These are phyloP conservation scores for Phylloporus scabripes DNA, from an alignment of 768 basidiomycete species.

Conservation along the genomic window DNA sequence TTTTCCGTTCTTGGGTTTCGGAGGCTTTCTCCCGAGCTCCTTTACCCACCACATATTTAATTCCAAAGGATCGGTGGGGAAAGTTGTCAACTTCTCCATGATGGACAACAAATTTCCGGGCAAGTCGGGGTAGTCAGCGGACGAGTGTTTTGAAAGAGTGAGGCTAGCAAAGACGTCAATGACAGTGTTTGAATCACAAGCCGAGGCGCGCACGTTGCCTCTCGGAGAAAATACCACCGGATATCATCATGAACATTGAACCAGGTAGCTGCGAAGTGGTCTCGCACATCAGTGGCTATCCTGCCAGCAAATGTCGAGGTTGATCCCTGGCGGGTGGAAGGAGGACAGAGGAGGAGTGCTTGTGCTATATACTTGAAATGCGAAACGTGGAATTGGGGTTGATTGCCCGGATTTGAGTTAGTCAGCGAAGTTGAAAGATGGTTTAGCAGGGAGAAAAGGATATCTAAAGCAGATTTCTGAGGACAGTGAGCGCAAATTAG, in stretches of 20 bases:
- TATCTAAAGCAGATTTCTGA: constrained; percentile 67
- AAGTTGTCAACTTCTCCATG: constrained; percentile 62
- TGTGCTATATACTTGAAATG: constrained; percentile 62
- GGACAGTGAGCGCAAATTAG: constrained; percentile 2
- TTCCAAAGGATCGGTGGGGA: constrained; percentile 66
- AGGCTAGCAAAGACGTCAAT: constrained; percentile 9
- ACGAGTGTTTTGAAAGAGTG: constrained; percentile 23
- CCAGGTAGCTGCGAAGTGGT: constrained; percentile 65
- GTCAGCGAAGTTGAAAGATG: constrained; percentile 67
- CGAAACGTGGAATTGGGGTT: constrained; percentile 62
- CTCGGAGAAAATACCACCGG: constrained; percentile 84
- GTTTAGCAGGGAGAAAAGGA: constrained; percentile 71
- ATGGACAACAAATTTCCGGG: constrained; percentile 54
- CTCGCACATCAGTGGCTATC: constrained; percentile 55
- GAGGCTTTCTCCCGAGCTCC: constrained; percentile 55
- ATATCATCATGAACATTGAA: constrained; percentile 76
- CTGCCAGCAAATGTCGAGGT: constrained; percentile 27
- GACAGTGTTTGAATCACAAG: neutral
- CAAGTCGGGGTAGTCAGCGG: constrained; percentile 35
- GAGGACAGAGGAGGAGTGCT: constrained; percentile 57
- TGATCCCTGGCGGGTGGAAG: constrained; percentile 34
- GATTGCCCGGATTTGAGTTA: constrained; percentile 35
- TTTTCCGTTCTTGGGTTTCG: constrained; percentile 43
- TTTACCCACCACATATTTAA: constrained; percentile 77
- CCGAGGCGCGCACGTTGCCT: constrained; percentile 52